A percentile compares a stretch with the other conserved stretches of the same genome.
Evolutionary conservation across 805 yeast genomes (phyloP).

Genomic region (Teunomyces lycoperdinae): DNA sequence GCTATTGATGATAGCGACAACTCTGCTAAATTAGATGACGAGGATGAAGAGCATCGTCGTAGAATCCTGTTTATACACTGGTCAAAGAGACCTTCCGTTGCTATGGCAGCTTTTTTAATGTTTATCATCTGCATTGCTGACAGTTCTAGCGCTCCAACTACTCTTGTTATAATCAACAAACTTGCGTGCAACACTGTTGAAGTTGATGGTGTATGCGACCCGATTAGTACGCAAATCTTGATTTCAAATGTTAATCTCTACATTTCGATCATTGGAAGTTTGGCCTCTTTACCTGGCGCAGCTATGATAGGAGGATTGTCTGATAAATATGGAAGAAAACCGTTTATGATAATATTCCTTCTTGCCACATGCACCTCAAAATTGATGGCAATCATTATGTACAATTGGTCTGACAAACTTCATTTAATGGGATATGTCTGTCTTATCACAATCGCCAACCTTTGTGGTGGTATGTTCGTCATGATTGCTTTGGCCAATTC

Average conservation of each 20-base stretch:
- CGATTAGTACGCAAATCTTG: conserved; percentile 6
- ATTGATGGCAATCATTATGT: neutral
- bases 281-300: conserved; percentile 5
- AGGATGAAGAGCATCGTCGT: conserved; percentile 38
- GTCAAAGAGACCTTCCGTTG: conserved; percentile 56
- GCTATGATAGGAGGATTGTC: conserved; percentile 8
- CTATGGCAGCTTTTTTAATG: conserved; percentile 42
- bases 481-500: conserved; percentile 7
- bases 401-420: neutral
- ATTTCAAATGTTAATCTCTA: conserved; percentile 8
- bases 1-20: conserved; percentile 10
- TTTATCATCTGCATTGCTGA: conserved; percentile 43
- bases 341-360: conserved; percentile 4
- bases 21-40: conserved; percentile 16
- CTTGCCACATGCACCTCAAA: neutral
- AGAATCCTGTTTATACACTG: conserved; percentile 46
- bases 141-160: conserved; percentile 35
- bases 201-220: conserved; percentile 9
- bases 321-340: conserved; percentile 9
- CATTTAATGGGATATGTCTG: conserved; percentile 1
- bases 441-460: neutral
- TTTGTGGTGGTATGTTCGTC: conserved; percentile 7
- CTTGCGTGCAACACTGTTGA: conserved; percentile 18
- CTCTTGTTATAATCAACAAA: conserved; percentile 35
- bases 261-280: neutral